Evolutionary conservation across 2,329 filamentous ascomycete species (phyloP), one percentile per base, ranked within the genome.

Genomic region (Teratosphaeria viscida): DNA sequence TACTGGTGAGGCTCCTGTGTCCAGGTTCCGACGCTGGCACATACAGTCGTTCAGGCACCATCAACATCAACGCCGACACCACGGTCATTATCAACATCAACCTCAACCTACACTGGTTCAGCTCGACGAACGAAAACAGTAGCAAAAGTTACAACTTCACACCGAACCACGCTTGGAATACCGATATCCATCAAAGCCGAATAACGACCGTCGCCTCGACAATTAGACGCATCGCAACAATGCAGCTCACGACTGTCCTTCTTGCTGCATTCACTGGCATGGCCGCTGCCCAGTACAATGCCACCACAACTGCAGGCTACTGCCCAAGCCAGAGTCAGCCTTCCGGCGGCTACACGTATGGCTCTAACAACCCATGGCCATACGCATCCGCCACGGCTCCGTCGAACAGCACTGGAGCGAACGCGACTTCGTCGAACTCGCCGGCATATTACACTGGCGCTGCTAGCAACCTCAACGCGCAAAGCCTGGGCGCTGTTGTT

Each of bases 311-410:
- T 10, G n/a, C n/a, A 12, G 26, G 16, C 6, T 37, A 32, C 57
- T 58, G 57, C 49, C 16, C 57, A n/a, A 29, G 35, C 11, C 47
- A n/a, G 27, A 35, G 47, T 12, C 57, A 58, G 34, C 14, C 27
- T 23, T 23, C 23, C n/a, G 57, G 57, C 23, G 49, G 57, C 26
- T 58, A 58, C 57, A 58, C 47, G n/a, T 58, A 58, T 32, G 52
- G 34, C 57, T 53, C 57, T 29, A 29, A 32, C 47, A 54, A 58
- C 57, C 57, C 57, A 54, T 54, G 19, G 23, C 53, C 53, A 16
- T 54, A 32, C 2, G 53, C 27, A 32, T 27, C 27, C 19, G 27
- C 53, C 26, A 32, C 53, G 5, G 34, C 53, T 14, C 3, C 26
- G 4, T 32, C 53, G 12, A 54, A 34, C 34, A 37, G 16, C 53